Evolutionary conservation across 2,329 filamentous ascomycete species (phyloP).

Genomic region (Aschersonia sp.): DNA sequence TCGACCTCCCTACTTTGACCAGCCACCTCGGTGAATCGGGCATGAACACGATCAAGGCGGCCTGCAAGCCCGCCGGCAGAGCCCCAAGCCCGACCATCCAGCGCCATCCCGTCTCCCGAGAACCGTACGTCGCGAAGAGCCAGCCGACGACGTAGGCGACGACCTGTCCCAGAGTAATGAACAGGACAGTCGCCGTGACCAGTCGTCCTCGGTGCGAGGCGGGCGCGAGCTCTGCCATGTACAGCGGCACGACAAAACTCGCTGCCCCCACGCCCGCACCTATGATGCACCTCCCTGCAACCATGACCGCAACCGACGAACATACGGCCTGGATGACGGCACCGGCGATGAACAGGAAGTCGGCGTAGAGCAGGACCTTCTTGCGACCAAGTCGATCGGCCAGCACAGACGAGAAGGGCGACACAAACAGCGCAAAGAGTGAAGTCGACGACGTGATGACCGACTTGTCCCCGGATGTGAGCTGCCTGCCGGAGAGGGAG

Average conservation of each 20-base stretch:
- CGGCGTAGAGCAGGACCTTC: constrained; percentile 47
- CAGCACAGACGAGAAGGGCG: constrained; percentile 48
- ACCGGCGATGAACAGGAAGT: constrained; percentile 53
- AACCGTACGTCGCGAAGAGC: constrained; percentile 45
- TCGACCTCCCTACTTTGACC: constrained; percentile 49
- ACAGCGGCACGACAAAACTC: constrained; percentile 72
- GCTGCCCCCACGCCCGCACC: constrained; percentile 61
- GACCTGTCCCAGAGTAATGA: constrained; percentile 79
- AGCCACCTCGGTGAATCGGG: constrained; percentile 86
- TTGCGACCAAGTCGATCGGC: constrained; percentile 48
- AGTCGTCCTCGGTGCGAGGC: constrained; percentile 61
- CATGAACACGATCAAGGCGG: constrained; percentile 52
- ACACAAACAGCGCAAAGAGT: constrained; percentile 48
- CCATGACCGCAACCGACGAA: constrained; percentile 46
- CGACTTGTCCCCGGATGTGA: constrained; percentile 53
- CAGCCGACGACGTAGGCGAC: constrained; percentile 78
- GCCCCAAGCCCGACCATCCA: constrained; percentile 87
- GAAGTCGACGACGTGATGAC: constrained; percentile 57
- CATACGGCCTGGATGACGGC: constrained; percentile 50
- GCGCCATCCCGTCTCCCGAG: constrained; percentile 53
- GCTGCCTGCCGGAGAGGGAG: constrained; percentile 38
- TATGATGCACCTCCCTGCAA: constrained; percentile 52
- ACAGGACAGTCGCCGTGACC: constrained; percentile 68
- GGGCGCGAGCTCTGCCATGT: constrained; percentile 77
- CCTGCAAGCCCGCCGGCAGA: constrained; percentile 59